Conservation (phyloP, 2,329 filamentous ascomycete species). For the Diaporthe destruens region DNA sequence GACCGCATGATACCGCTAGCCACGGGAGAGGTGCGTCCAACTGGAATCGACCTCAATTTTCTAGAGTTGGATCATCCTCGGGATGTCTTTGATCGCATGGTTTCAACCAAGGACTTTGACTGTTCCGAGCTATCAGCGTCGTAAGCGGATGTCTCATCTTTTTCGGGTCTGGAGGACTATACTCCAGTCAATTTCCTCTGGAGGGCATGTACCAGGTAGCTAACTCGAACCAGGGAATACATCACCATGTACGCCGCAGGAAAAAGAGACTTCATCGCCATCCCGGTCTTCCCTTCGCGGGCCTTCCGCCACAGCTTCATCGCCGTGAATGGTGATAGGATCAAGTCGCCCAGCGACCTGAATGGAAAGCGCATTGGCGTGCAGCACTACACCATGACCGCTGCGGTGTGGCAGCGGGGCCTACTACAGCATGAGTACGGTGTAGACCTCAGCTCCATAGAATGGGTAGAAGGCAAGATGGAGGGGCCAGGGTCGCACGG, state of each 20-base stretch:
- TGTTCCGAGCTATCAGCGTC: constrained; percentile 43
- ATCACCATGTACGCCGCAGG: constrained; percentile 43
- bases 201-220: too few species aligned
- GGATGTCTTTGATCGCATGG: constrained; percentile 52
- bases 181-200: background rate
- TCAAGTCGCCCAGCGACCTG: constrained; percentile 50
- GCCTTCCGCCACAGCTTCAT: constrained; percentile 52
- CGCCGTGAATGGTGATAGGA: constrained; percentile 47
- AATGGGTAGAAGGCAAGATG: constrained; percentile 52
- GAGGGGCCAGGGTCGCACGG: constrained; percentile 48
- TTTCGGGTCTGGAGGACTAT: background rate
- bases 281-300: constrained; percentile 51
- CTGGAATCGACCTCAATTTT: constrained; percentile 48
- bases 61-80: constrained; percentile 49
- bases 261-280: constrained; percentile 47
- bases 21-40: constrained; percentile 46
- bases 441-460: constrained; percentile 49
- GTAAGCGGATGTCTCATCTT: background rate
- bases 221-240: background rate
- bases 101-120: constrained; percentile 47
- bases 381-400: constrained; percentile 54
- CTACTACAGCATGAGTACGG: constrained; percentile 49
- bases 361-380: constrained; percentile 53
- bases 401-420: constrained; percentile 52
- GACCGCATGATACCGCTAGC: constrained; percentile 45